Evolutionary conservation across 2,329 filamentous ascomycete genomes (phyloP).

Genomic region (Macrophomina tecta): DNA sequence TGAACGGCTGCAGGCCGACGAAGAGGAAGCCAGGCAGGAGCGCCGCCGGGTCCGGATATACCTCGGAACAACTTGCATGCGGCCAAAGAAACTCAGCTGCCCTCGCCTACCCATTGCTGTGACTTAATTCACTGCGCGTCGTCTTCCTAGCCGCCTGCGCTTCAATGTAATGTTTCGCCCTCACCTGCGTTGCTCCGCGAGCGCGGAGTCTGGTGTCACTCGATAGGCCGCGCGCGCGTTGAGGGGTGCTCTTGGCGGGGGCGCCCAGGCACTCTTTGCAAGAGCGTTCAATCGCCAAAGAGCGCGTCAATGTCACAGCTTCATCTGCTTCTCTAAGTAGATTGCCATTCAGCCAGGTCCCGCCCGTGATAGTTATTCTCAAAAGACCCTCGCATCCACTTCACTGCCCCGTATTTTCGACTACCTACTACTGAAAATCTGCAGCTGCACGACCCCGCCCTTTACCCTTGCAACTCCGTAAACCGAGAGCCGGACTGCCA

Average conservation of each 20-base stretch:
- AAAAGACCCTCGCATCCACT: not conserved
- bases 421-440: no score
- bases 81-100: constrained; percentile 1
- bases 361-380: not conserved
- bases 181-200: constrained; percentile 2
- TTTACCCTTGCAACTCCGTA: not conserved
- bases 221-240: constrained; percentile 8
- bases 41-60: constrained; percentile 1
- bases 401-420: not conserved
- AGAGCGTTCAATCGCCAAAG: not conserved
- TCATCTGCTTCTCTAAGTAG: not conserved
- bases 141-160: not conserved
- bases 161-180: not conserved
- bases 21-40: constrained; percentile 25
- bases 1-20: constrained; percentile 22
- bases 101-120: not conserved
- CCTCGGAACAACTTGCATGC: not conserved
- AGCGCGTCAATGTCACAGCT: not conserved
- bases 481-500: not conserved
- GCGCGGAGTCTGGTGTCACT: not conserved
- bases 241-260: constrained; percentile 20
- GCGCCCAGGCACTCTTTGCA: constrained; percentile 11
- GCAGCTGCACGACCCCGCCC: not conserved
- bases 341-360: no score
- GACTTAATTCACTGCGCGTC: not conserved